Base-by-base conservation (phyloP, 352 stramenopile genomes). In the Chrysophaeum taylorii region DNA sequence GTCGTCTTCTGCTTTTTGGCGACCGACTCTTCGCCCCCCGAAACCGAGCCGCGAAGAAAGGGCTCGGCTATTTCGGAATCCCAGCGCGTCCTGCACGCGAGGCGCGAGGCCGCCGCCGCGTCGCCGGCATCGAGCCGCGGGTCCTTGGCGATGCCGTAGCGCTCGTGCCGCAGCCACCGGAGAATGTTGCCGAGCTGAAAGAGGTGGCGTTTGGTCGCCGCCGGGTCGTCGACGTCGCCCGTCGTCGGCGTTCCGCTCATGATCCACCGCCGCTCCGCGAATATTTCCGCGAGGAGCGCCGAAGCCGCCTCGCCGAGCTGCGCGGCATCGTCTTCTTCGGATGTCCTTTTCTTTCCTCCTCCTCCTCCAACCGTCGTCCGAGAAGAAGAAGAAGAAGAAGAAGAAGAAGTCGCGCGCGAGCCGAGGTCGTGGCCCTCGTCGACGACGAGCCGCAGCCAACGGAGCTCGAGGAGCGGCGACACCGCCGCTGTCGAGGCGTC, bases 361-460 rank as follows among this genome's bases (percentile, higher is more conserved):
- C n/a, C 12, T 2, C 2, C 14, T 9, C 16, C 12, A 2, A 9
- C 21, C n/a, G n/a, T n/a, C n/a, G n/a, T n/a, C n/a, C n/a, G n/a
- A n/a, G n/a, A n/a, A n/a, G n/a, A n/a, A n/a, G n/a, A n/a, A n/a
- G n/a, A n/a, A n/a, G n/a, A n/a, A n/a, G n/a, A n/a, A n/a, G n/a
- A n/a, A n/a, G n/a, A n/a, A n/a, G n/a, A n/a, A 66, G 73, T 70
- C 42, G 74, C 73, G 60, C 75, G 64, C 33, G 64, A 54, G 23
- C 88, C 89, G 7, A 97, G 73, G 70, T 94, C 93, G 76, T 97
- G 92, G 12, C 92, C 92, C 83, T 97, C 91, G 72, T 97, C 92
- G 1, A 97, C 89, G 68, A 97, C 85, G 54, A 97, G 78, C 23
- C 92, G 84, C 21, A 96, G 78, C 84, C 84, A 90, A 33, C 80